Conservation (phyloP, 257 asterid genomes). For the Gardenia jasminoides region DNA sequence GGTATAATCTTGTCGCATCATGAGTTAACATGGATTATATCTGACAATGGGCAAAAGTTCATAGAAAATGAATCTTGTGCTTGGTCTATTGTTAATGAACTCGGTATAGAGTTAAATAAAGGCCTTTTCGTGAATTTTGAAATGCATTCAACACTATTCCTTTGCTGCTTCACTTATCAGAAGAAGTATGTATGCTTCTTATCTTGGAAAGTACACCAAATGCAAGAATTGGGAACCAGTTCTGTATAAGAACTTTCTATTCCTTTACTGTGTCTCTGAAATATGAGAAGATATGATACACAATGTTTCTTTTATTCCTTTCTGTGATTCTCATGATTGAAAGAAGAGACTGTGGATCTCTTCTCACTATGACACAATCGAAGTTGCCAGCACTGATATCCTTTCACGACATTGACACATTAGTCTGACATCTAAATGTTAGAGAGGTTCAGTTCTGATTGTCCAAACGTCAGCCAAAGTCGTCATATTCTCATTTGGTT, state of each 20-base stretch:
- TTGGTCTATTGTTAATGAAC: neutral
- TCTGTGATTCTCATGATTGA: neutral
- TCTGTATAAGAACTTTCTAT: neutral
- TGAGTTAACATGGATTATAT: neutral
- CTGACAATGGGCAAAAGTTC: neutral
- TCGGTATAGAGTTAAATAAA: neutral
- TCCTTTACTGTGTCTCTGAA: neutral
- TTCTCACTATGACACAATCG: neutral
- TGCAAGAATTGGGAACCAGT: neutral
- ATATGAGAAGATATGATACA: neutral
- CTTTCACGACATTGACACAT: neutral
- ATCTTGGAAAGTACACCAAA: neutral
- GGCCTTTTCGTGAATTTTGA: neutral
- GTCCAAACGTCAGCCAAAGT: neutral
- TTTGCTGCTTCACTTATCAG: neutral
- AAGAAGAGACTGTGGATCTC: neutral
- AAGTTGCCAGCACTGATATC: neutral
- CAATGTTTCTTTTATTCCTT: too few species aligned
- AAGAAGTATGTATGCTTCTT: neutral
- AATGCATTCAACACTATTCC: neutral
- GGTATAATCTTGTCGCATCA: neutral
- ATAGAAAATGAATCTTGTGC: neutral
- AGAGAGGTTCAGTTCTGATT: neutral
- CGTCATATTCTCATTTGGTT: neutral
- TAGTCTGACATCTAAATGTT: neutral